A percentile compares a stretch with the other conserved stretches of the same genome.
Conservation (phyloP, 2,329 filamentous ascomycete species). For the Exophiala aquamarina region DNA sequence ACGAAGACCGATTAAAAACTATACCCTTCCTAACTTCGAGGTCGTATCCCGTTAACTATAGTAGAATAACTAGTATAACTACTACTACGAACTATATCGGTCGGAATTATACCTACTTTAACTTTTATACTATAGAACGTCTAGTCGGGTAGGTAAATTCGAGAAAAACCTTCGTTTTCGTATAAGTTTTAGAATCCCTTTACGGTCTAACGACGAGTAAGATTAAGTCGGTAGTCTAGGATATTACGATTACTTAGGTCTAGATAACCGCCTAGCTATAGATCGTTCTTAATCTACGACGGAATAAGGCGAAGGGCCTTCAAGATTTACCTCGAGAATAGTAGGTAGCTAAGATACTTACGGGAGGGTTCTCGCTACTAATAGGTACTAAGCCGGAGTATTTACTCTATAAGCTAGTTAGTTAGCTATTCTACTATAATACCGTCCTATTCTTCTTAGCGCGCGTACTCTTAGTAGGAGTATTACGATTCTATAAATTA, state of each 20-base stretch:
- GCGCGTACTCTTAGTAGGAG: neutral
- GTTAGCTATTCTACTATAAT: conserved; percentile 6
- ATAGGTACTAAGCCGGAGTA: conserved; percentile 3
- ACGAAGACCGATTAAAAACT: neutral
- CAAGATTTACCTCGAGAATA: too few relatives aligned
- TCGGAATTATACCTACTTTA: conserved; percentile 4
- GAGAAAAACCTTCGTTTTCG: conserved; percentile 7
- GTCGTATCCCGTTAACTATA: conserved; percentile 9
- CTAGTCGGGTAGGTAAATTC: conserved; percentile 9
- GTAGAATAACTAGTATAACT: conserved; percentile 16
- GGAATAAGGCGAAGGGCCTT: conserved; percentile 7
- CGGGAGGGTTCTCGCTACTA: too few relatives aligned
- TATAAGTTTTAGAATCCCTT: neutral
- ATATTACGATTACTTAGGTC: conserved; percentile 3
- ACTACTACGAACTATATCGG: conserved; percentile 7
- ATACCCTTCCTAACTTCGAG: conserved; percentile 5
- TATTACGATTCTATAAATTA: conserved; percentile 4
- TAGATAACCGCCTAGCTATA: conserved; percentile 9
- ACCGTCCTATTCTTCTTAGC: conserved; percentile 4
- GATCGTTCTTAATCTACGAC: conserved; percentile 6
- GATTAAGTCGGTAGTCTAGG: too few relatives aligned
- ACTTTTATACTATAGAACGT: conserved; percentile 7
- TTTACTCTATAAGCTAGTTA: conserved; percentile 9
- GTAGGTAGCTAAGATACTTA: too few relatives aligned
- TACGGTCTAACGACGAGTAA: too few relatives aligned